phyloP scores from a whole-genome alignment of 345 rosid species.

The Aquilaria yunnanensis region DNA sequence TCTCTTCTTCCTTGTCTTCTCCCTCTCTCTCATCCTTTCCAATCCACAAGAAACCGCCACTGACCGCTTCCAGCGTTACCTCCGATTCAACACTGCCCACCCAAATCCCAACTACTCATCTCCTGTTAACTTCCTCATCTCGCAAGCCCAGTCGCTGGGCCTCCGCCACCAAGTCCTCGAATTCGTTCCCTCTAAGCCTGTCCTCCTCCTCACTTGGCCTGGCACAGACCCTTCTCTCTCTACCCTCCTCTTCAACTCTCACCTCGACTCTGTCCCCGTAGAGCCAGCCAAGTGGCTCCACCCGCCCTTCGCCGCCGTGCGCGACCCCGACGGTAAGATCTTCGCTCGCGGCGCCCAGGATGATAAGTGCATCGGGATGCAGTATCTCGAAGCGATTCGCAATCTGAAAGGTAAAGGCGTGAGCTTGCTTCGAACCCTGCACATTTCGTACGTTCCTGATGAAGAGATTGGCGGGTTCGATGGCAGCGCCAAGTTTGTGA shows the following conservation, averaged over 20 bases:
- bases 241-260: constrained; percentile 79
- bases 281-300: constrained; percentile 75
- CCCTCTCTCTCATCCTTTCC: constrained; percentile 6
- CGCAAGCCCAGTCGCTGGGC: constrained; percentile 49
- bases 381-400: constrained; percentile 74
- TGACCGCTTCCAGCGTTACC: constrained; percentile 55
- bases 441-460: constrained; percentile 65
- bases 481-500: constrained; percentile 56
- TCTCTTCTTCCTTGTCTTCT: constrained; percentile 8
- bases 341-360: constrained; percentile 89
- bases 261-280: constrained; percentile 90
- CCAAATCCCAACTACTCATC: constrained; percentile 71
- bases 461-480: constrained; percentile 78
- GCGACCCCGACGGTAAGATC: constrained; percentile 48
- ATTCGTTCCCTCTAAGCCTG: constrained; percentile 45
- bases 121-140: constrained; percentile 48
- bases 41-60: constrained; percentile 35
- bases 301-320: constrained; percentile 76
- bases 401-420: constrained; percentile 43
- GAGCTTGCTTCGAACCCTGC: constrained; percentile 50
- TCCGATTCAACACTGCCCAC: constrained; percentile 73
- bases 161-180: constrained; percentile 40
- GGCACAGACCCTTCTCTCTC: constrained; percentile 69
- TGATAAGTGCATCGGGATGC: constrained; percentile 78
- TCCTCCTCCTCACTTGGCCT: constrained; percentile 62